Percentiles rank a stretch among this genome's conserved stretches.
phyloP scores from a whole-genome alignment of 2,329 filamentous ascomycete genomes.

The Xylariales sp. region DNA sequence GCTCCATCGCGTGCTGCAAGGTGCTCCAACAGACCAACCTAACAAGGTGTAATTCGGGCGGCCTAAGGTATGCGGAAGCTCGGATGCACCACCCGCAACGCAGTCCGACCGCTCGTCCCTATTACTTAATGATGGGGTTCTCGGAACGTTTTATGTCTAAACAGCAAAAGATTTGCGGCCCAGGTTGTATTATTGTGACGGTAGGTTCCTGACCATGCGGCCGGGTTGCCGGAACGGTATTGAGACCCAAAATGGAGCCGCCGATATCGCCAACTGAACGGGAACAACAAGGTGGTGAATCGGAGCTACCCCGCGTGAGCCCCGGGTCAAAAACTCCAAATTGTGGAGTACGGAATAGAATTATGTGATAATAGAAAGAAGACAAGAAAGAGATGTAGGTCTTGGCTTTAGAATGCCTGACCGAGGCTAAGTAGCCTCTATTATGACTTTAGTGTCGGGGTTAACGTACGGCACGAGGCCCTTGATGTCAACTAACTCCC shows the following conservation, averaged over 20 bases:
- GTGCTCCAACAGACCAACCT: not conserved
- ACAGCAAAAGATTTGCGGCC: constrained; percentile 10
- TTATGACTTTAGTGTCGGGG: not conserved
- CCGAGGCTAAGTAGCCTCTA: not conserved
- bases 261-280: constrained; percentile 36
- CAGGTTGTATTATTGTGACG: not conserved
- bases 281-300: constrained; percentile 11
- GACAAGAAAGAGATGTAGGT: not conserved
- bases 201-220: constrained; percentile 21
- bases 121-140: constrained; percentile 21
- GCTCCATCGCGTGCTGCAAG: constrained; percentile 7
- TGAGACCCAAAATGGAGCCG: constrained; percentile 25
- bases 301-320: constrained; percentile 28
- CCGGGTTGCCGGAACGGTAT: constrained; percentile 19
- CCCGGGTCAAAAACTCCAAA: constrained; percentile 6
- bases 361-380: constrained; percentile 14
- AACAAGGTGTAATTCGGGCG: constrained; percentile 15
- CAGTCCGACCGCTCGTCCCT: not conserved
- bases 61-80: constrained; percentile 23
- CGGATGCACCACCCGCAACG: constrained; percentile 22
- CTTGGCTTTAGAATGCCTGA: not conserved
- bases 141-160: constrained; percentile 31
- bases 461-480: not conserved
- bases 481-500: not conserved
- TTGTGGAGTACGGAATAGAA: constrained; percentile 17